phyloP scores from a whole-genome alignment of 2,329 filamentous ascomycete genomes.

The Fusarium verticillioides region DNA sequence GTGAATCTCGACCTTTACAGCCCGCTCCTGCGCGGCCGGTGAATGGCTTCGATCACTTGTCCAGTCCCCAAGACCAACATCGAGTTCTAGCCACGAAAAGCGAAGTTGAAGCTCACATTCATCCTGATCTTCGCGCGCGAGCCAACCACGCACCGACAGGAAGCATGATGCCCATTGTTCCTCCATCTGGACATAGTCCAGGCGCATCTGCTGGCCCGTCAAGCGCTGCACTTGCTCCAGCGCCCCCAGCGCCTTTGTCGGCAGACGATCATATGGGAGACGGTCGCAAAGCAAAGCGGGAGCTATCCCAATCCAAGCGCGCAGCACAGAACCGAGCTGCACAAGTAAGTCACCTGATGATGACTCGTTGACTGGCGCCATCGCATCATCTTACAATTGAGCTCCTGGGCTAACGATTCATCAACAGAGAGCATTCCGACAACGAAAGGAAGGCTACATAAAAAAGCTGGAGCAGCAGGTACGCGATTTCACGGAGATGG shows the following conservation, averaged over 20 bases:
- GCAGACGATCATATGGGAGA: constrained; percentile 54
- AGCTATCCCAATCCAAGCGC: constrained; percentile 94
- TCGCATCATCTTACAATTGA: not conserved
- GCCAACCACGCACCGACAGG: constrained; percentile 44
- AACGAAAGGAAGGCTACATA: constrained; percentile 98
- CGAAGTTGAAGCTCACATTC: constrained; percentile 59
- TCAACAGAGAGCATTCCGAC: constrained; percentile 88
- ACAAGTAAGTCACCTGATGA: constrained; percentile 73
- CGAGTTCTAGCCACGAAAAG: constrained; percentile 50
- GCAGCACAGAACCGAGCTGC: constrained; percentile 96
- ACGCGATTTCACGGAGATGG: constrained; percentile 79
- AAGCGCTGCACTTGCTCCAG: constrained; percentile 46
- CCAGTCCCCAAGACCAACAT: constrained; percentile 49
- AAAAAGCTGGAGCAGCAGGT: constrained; percentile 97
- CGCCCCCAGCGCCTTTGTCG: constrained; percentile 43
- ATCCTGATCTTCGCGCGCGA: constrained; percentile 59
- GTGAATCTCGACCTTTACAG: constrained; percentile 47
- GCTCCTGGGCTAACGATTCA: constrained; percentile 38
- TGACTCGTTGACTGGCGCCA: not conserved
- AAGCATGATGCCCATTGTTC: constrained; percentile 54
- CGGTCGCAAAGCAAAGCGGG: constrained; percentile 83
- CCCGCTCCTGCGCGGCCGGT: constrained; percentile 48
- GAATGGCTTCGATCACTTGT: constrained; percentile 60
- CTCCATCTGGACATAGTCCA: constrained; percentile 49
- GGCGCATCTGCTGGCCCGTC: constrained; percentile 44